Conservation (phyloP, 805 yeast species). For the Wickerhamiella allomyrinae region DNA sequence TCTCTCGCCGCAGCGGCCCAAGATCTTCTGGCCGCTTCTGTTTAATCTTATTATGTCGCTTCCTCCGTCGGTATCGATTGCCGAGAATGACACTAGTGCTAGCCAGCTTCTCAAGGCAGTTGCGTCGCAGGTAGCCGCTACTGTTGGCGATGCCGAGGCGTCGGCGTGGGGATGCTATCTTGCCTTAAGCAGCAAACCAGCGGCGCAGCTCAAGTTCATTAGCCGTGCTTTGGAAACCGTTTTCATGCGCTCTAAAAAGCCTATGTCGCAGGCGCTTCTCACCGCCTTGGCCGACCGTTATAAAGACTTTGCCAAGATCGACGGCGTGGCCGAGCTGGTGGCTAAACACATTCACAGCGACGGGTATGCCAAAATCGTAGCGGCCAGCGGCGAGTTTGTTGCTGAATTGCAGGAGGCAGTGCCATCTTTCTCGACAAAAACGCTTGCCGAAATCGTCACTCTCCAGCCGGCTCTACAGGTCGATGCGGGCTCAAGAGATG, state of each 20-base stretch:
- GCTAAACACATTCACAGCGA: neutral
- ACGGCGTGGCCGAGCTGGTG: neutral
- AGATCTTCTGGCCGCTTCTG: constrained; percentile 15
- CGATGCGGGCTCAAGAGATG: neutral
- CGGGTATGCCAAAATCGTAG: constrained; percentile 1
- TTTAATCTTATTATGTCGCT: constrained; percentile 9
- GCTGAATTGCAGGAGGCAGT: neutral
- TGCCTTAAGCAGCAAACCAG: constrained; percentile 6
- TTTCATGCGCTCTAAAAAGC: neutral
- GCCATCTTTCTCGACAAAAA: neutral
- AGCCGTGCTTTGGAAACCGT: neutral
- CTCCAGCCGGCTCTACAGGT: neutral
- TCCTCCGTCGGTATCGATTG: neutral
- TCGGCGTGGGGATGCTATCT: constrained; percentile 19
- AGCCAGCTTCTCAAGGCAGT: constrained; percentile 9
- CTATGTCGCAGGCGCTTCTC: neutral
- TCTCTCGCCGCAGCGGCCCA: constrained; percentile 8
- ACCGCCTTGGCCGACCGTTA: neutral
- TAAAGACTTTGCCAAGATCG: neutral
- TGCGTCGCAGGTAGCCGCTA: constrained; percentile 7
- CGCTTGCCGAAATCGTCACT: constrained; percentile 2
- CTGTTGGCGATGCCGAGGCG: constrained; percentile 9
- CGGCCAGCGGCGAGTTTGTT: neutral
- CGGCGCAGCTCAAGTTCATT: neutral
- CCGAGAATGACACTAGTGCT: neutral